phyloP scores from a whole-genome alignment of 495 filamentous ascomycete genomes.

The Delitschia confertaspora region DNA sequence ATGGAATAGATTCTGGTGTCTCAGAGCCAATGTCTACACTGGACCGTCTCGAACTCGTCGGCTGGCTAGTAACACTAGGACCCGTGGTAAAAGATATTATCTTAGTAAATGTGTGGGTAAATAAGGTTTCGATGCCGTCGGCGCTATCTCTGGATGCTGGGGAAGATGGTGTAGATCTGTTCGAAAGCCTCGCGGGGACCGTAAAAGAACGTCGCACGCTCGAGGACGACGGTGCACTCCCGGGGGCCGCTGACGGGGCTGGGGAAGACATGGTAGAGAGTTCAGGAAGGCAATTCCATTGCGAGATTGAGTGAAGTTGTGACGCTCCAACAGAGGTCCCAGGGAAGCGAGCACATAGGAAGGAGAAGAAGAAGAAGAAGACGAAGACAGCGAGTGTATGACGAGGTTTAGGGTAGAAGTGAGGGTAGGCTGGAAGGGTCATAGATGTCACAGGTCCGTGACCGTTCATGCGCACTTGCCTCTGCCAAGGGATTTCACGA shows the following conservation, averaged over 20 bases:
- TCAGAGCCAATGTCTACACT: conserved; percentile 16
- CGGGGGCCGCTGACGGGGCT: conserved; percentile 8
- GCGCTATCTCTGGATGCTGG: conserved; percentile 11
- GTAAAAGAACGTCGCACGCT: conserved; percentile 39
- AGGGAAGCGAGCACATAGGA: no score
- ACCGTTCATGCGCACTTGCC: no score
- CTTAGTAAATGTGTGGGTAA: conserved; percentile 36
- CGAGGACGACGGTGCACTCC: conserved; percentile 7
- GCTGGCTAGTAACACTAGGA: conserved; percentile 10
- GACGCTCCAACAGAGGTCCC: no score
- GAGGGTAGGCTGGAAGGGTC: no score
- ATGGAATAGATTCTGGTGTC: conserved; percentile 50
- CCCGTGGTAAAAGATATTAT: conserved; percentile 39
- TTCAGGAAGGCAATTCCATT: conserved; percentile 7
- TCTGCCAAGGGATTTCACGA: no score
- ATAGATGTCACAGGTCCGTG: no score
- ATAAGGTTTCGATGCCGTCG: conserved; percentile 59
- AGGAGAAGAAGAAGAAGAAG: no score
- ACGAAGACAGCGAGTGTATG: no score
- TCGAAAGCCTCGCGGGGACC: conserved; percentile 43
- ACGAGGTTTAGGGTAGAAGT: no score
- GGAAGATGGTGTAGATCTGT: conserved; percentile 3
- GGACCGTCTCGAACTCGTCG: conserved; percentile 26
- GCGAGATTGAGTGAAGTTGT: background rate
- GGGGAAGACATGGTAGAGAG: conserved; percentile 22